Percentiles rank a stretch among this genome's conserved stretches.
Conservation (phyloP, 495 filamentous ascomycete species). For the Xylaria intraflava region DNA sequence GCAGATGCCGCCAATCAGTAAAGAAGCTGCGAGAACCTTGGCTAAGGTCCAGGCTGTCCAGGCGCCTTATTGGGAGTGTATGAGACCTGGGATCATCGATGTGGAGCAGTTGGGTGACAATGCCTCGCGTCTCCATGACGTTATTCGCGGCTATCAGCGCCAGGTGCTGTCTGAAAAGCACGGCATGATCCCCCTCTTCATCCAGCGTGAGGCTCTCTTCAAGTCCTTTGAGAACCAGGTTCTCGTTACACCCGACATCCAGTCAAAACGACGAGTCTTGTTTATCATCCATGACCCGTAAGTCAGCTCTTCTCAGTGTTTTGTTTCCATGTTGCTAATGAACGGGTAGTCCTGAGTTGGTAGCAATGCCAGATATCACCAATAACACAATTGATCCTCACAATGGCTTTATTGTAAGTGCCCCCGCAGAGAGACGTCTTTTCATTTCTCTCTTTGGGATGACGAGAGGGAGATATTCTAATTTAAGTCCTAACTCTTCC, state of each 20-base stretch:
- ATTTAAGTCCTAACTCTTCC: slow-evolving; percentile 3
- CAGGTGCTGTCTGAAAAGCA: slow-evolving; percentile 61
- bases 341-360: slow-evolving; percentile 56
- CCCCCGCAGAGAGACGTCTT: not conserved
- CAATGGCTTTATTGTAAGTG: slow-evolving; percentile 77
- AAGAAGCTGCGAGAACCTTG: slow-evolving; percentile 43
- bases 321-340: slow-evolving; percentile 17
- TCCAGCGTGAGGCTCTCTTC: slow-evolving; percentile 63
- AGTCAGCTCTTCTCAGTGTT: slow-evolving; percentile 26
- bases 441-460: not conserved
- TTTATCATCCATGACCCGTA: slow-evolving; percentile 80
- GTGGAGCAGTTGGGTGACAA: slow-evolving; percentile 33
- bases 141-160: slow-evolving; percentile 67
- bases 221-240: slow-evolving; percentile 85
- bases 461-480: not conserved
- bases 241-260: slow-evolving; percentile 56
- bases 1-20: slow-evolving; percentile 42
- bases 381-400: slow-evolving; percentile 70
- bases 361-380: slow-evolving; percentile 58
- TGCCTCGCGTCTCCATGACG: slow-evolving; percentile 47
- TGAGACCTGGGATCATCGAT: slow-evolving; percentile 46
- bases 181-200: slow-evolving; percentile 66
- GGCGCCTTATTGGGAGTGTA: slow-evolving; percentile 55
- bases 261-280: slow-evolving; percentile 46
- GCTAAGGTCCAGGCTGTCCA: slow-evolving; percentile 47